These are phyloP conservation scores for Curvularia verruculosa DNA, from an alignment of 2,329 filamentous ascomycete genomes.

Conservation along the genomic window DNA sequence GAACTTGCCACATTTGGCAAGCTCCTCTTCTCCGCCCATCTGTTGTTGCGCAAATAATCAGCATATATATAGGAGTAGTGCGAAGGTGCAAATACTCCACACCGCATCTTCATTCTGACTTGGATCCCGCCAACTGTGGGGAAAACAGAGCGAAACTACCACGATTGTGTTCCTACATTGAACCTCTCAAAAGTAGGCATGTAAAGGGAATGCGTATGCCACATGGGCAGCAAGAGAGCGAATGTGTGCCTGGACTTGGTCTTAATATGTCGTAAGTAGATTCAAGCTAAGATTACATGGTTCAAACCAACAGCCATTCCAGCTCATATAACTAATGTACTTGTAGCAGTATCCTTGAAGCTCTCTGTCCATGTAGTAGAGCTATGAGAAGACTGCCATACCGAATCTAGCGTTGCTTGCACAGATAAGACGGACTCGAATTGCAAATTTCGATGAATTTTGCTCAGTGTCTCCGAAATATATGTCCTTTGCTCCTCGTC, in stretches of 20 bases:
- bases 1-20: conserved; percentile 2
- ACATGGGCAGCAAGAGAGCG: not conserved
- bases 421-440: conserved; percentile 20
- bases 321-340: conserved; percentile 10
- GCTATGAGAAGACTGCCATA: conserved; percentile 9
- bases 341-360: conserved; percentile 8
- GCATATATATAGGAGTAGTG: not conserved
- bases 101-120: not conserved
- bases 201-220: not conserved
- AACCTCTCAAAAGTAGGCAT: not conserved
- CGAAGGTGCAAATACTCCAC: not conserved
- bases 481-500: conserved; percentile 6
- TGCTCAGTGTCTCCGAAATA: conserved; percentile 12
- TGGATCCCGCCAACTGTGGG: not conserved
- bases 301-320: too few species aligned
- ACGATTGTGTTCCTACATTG: not conserved
- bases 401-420: conserved; percentile 10
- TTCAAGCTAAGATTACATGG: not conserved
- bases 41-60: not conserved
- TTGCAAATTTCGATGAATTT: conserved; percentile 17
- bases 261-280: not conserved
- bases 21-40: not conserved
- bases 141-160: not conserved
- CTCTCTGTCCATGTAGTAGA: conserved; percentile 13
- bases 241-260: not conserved